Percentiles rank a stretch among this genome's conserved stretches.
phyloP scores from a whole-genome alignment of 805 yeast genomes.

The Pichia rugopelliculosa region DNA sequence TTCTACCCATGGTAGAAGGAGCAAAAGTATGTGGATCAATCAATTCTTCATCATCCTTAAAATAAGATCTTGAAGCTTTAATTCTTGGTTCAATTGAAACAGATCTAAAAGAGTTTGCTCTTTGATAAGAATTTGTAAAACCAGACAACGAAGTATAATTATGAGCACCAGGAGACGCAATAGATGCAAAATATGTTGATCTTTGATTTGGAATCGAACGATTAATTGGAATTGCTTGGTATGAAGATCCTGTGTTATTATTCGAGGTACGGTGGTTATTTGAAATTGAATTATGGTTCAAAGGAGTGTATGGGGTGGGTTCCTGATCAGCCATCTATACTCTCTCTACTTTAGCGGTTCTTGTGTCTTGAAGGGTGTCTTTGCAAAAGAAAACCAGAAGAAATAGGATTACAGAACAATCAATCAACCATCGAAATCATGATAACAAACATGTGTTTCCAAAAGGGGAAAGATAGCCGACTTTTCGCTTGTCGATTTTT shows the following conservation, averaged over 20 bases:
- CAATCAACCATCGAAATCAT: not conserved
- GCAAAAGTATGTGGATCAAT: conserved; percentile 63
- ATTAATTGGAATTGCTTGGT: conserved; percentile 8
- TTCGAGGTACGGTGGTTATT: not conserved
- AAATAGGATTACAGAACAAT: not conserved
- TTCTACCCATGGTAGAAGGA: conserved; percentile 57
- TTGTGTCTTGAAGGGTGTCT: no score
- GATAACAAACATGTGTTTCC: not conserved
- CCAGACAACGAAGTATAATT: conserved; percentile 47
- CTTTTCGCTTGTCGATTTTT: not conserved
- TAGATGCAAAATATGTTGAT: conserved; percentile 5
- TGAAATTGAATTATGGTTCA: not conserved
- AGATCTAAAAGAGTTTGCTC: conserved; percentile 67
- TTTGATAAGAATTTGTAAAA: conserved; percentile 69
- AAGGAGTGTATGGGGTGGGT: conserved; percentile 4
- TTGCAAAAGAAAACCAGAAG: not conserved
- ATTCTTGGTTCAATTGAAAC: conserved; percentile 47
- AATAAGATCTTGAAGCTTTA: conserved; percentile 56
- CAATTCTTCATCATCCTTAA: conserved; percentile 54
- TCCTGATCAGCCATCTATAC: conserved; percentile 5
- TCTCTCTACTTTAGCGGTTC: not conserved
- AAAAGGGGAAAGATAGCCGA: not conserved
- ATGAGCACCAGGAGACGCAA: conserved; percentile 4
- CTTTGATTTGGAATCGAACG: not conserved
- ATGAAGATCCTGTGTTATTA: not conserved